Evolutionary conservation across 768 basidiomycete genomes (phyloP), one percentile per base, ranked within the genome.

Genomic region (Grammothele lineata): DNA sequence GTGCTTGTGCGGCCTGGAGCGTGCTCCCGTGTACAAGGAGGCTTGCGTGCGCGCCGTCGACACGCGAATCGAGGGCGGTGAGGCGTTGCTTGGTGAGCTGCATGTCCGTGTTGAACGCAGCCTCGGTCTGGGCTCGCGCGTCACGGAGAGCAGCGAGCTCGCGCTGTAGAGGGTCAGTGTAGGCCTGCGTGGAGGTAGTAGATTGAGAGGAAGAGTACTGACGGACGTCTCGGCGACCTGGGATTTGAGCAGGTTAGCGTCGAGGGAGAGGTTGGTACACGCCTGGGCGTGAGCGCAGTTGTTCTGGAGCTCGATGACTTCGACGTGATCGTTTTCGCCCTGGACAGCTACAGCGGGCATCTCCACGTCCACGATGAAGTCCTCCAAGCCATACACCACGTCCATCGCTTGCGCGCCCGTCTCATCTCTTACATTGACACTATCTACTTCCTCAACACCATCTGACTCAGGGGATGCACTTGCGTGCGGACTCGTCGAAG

Each of bases 21-120:
- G 66, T 23, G 73, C 68, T 22, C 61, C 60, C 36, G 44, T 37
- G 9, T 73, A 57, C 26, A 60, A 50, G 21, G 59, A 48, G 41
- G 25, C 46, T 39, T 4, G 64, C 63, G 35, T 69, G 62, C 15
- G 70, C 63, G 25, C 73, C 70, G 10, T 62, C 59, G 12, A 76
- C 53, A 41, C 66, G 66, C 32, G 68, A 69, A 40, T 74, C 71
- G 47, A 75, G 65, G 14, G 65, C 62, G 34, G 58, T 53, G 17
- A 77, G 60, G 55, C 69, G 72, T 17, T 66, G 66, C 7, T 70
- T 63, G 19, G 73, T 67, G 23, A 66, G 57, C 37, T 69, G 64
- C 1, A 73, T 45, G 43, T 57, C 53, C 68, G 70, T 15, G 43
- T 74, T 71, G 60, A 73, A 74, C 14, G 70, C 44, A 9, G 25